These are phyloP conservation scores for Lipomyces kockii DNA, from an alignment of 805 yeast species.

Conservation along the genomic window DNA sequence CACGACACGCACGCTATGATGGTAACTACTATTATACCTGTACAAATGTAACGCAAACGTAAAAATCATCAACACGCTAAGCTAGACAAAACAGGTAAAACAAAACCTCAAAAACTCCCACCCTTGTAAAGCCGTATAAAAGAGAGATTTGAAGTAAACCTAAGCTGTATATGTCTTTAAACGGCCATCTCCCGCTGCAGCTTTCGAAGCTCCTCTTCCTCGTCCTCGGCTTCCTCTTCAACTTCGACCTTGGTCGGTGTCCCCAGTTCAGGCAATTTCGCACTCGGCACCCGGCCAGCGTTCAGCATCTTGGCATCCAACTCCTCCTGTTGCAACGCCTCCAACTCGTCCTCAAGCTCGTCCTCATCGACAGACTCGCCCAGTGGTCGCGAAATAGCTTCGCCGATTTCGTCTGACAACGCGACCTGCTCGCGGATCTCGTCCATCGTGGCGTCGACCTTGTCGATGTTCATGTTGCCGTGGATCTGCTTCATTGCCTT, in stretches of 20 bases:
- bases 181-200: constrained; percentile 53
- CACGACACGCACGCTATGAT: background rate
- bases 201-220: constrained; percentile 51
- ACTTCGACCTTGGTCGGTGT: constrained; percentile 37
- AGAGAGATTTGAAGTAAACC: background rate
- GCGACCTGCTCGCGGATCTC: constrained; percentile 97
- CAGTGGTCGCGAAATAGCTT: constrained; percentile 93
- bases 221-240: constrained; percentile 46
- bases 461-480: constrained; percentile 91
- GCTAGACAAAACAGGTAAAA: background rate
- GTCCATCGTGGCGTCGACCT: constrained; percentile 97
- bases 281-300: constrained; percentile 36
- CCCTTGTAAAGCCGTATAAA: background rate
- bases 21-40: background rate
- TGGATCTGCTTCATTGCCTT: constrained; percentile 95
- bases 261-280: constrained; percentile 44
- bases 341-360: constrained; percentile 95
- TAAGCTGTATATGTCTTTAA: constrained; percentile 21
- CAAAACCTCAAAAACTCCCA: constrained; percentile 1
- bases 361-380: constrained; percentile 65
- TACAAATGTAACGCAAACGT: background rate
- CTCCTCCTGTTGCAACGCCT: constrained; percentile 82
- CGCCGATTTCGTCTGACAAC: constrained; percentile 90
- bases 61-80: background rate
- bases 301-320: constrained; percentile 60